A percentile compares a stretch with the other conserved stretches of the same genome.
Evolutionary conservation across 805 yeast genomes (phyloP).

Genomic region (Ogataea minuta): DNA sequence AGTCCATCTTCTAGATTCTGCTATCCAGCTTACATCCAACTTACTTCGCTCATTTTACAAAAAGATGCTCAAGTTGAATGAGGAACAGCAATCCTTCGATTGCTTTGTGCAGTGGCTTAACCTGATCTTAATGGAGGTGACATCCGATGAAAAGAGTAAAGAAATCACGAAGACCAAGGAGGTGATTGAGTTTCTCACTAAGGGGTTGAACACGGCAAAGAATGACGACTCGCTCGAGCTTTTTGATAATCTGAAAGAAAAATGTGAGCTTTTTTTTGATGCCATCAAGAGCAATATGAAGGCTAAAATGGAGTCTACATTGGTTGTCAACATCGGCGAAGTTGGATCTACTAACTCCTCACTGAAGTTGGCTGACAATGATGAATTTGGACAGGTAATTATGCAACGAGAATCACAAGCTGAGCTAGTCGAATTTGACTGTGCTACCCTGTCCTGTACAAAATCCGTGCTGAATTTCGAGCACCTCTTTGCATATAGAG

Average conservation of each 20-base stretch:
- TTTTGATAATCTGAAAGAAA: constrained; percentile 14
- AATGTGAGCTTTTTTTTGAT: constrained; percentile 17
- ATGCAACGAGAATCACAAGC: constrained; percentile 11
- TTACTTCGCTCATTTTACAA: constrained; percentile 37
- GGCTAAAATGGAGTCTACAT: constrained; percentile 12
- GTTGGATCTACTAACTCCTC: constrained; percentile 14
- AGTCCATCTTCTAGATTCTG: constrained; percentile 14
- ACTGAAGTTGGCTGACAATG: constrained; percentile 3
- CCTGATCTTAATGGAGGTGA: constrained; percentile 36
- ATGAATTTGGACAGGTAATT: constrained; percentile 11
- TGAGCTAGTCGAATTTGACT: constrained; percentile 16
- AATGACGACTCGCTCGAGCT: constrained; percentile 6
- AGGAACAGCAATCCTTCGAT: constrained; percentile 46
- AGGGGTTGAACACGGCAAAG: constrained; percentile 15
- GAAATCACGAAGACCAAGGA: constrained; percentile 26
- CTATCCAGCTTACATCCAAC: constrained; percentile 20
- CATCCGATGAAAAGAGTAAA: constrained; percentile 36
- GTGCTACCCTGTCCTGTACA: constrained; percentile 2
- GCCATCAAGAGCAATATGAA: constrained; percentile 25
- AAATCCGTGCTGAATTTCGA: constrained; percentile 9
- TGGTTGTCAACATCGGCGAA: constrained; percentile 14
- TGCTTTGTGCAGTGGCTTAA: constrained; percentile 46
- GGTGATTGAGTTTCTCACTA: constrained; percentile 33
- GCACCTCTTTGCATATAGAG: background rate
- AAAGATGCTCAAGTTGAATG: constrained; percentile 42